Evolutionary conservation across 140 eudicot genomes (phyloP).

Genomic region (Artemisia princeps): DNA sequence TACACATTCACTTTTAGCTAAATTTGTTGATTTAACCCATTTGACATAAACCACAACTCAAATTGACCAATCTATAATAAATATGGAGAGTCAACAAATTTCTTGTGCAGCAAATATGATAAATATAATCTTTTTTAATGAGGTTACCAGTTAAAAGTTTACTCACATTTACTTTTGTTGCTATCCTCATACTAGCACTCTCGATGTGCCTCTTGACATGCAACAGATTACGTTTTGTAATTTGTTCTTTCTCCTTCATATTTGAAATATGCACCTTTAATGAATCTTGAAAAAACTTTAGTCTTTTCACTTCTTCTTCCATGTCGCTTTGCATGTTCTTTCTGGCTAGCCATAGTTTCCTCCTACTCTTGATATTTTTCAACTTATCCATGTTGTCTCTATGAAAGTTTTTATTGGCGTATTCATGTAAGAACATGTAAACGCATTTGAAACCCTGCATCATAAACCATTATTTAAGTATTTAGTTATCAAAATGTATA

Average conservation of each 20-base stretch:
- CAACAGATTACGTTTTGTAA: constrained; percentile 9
- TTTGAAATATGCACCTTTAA: constrained; percentile 18
- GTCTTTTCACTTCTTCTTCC: constrained; percentile 21
- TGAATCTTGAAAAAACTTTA: constrained; percentile 20
- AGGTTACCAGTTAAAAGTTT: background rate
- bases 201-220: constrained; percentile 9
- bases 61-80: background rate
- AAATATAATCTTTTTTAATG: background rate
- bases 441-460: constrained; percentile 24
- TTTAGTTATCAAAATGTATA: background rate
- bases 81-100: background rate
- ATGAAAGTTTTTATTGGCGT: constrained; percentile 23
- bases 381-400: constrained; percentile 25
- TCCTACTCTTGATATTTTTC: constrained; percentile 23
- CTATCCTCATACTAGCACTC: constrained; percentile 17
- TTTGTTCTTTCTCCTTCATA: constrained; percentile 11
- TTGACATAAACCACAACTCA: background rate
- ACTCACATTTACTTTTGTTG: constrained; percentile 15
- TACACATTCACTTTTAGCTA: background rate
- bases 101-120: background rate
- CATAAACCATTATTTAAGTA: background rate
- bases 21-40: background rate
- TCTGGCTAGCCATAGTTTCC: constrained; percentile 4
- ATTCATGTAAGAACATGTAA: constrained; percentile 23
- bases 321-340: constrained; percentile 26